phyloP scores from a whole-genome alignment of 768 basidiomycete species.

The Lentinula aciculospora region DNA sequence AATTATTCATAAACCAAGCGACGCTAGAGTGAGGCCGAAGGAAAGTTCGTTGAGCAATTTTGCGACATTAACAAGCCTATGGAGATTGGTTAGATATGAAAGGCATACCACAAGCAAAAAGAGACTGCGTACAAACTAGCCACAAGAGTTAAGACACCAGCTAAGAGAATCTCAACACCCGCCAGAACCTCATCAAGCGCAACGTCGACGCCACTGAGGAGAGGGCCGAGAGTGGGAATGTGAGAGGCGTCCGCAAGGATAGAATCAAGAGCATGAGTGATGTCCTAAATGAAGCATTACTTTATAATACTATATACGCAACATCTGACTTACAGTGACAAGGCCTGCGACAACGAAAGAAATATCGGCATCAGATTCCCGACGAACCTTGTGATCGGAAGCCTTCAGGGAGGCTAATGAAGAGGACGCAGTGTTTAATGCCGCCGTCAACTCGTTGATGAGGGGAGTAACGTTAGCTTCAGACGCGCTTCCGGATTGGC shows the following conservation, averaged over 20 bases:
- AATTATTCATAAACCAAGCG: constrained; percentile 2
- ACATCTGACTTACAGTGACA: constrained; percentile 17
- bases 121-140: constrained; percentile 15
- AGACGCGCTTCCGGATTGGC: constrained; percentile 12
- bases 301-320: not conserved
- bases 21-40: constrained; percentile 4
- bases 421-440: constrained; percentile 17
- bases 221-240: constrained; percentile 16
- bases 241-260: constrained; percentile 14
- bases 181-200: constrained; percentile 17
- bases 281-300: constrained; percentile 6
- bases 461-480: constrained; percentile 15
- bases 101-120: not conserved
- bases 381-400: constrained; percentile 8
- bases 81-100: not conserved
- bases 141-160: constrained; percentile 22
- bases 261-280: constrained; percentile 15
- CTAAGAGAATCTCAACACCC: constrained; percentile 21
- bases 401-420: constrained; percentile 13
- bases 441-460: constrained; percentile 15
- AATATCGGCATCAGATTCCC: constrained; percentile 19
- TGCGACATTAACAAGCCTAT: constrained; percentile 1
- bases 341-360: constrained; percentile 19
- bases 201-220: constrained; percentile 19
- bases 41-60: not conserved